Evolutionary conservation across 495 filamentous ascomycete species (phyloP).

Genomic region (Pyrenopolyporus hunteri): DNA sequence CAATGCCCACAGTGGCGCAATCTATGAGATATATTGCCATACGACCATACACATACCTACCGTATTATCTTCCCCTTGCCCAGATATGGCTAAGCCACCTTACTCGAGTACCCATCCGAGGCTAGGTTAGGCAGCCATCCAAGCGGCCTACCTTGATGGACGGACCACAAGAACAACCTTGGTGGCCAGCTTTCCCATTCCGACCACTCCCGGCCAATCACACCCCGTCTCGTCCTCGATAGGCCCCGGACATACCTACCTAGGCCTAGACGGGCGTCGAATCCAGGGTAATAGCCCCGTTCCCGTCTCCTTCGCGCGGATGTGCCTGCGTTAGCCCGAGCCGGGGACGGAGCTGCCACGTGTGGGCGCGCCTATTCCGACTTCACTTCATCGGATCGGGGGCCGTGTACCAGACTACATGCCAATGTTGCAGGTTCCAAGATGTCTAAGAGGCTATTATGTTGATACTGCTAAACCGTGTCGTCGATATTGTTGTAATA

Average conservation of each 20-base stretch:
- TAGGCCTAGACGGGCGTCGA: conserved; percentile 1
- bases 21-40: conserved; percentile 14
- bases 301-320: conserved; percentile 1
- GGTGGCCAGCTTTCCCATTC: conserved; percentile 18
- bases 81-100: too few relatives aligned
- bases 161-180: too few relatives aligned
- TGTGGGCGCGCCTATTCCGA: conserved; percentile 23
- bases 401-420: not conserved
- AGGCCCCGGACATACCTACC: not conserved
- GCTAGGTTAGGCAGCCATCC: too few relatives aligned
- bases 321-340: conserved; percentile 32
- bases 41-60: not conserved
- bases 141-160: conserved; percentile 33
- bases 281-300: not conserved
- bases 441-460: not conserved
- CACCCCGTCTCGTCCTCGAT: not conserved
- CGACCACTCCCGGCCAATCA: conserved; percentile 31
- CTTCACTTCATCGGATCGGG: conserved; percentile 13
- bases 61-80: not conserved
- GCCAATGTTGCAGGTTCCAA: too few relatives aligned
- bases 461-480: too few relatives aligned
- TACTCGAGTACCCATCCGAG: too few relatives aligned
- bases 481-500: not conserved
- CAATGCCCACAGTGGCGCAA: conserved; percentile 10
- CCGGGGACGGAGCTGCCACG: conserved; percentile 18